These are phyloP conservation scores for Mycena citricolor DNA, from an alignment of 1,284 basidiomycete genomes.

Conservation along the genomic window DNA sequence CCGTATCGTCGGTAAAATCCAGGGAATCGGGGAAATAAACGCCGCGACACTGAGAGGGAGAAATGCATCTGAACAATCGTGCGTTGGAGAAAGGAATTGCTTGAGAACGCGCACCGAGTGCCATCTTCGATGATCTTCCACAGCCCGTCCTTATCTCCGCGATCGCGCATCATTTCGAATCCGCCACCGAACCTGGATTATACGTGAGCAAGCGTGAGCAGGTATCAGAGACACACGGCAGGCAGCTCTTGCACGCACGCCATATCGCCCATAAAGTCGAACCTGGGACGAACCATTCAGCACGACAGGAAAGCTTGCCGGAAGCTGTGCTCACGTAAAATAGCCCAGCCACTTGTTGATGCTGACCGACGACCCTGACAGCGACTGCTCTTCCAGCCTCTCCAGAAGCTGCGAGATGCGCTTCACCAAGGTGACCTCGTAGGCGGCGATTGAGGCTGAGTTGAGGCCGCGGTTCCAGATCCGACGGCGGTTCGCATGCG, in stretches of 20 bases:
- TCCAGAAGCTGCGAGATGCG: constrained; percentile 41
- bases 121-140: constrained; percentile 39
- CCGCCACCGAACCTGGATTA: constrained; percentile 41
- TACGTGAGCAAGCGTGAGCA: constrained; percentile 9
- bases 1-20: constrained; percentile 29
- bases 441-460: constrained; percentile 44
- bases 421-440: constrained; percentile 43
- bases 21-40: constrained; percentile 43
- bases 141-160: constrained; percentile 36
- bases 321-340: constrained; percentile 44
- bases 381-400: constrained; percentile 34
- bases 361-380: constrained; percentile 38
- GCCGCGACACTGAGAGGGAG: constrained; percentile 37
- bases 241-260: constrained; percentile 42
- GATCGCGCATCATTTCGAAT: constrained; percentile 40
- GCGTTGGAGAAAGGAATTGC: too few relatives aligned
- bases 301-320: background rate
- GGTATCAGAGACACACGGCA: background rate
- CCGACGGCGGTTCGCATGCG: constrained; percentile 47
- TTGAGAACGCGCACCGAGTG: constrained; percentile 27
- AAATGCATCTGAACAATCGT: background rate
- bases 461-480: constrained; percentile 55
- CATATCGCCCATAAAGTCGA: constrained; percentile 65
- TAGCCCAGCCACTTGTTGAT: constrained; percentile 48
- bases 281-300: constrained; percentile 33